phyloP scores from a whole-genome alignment of 1,139 yeast genomes.

The Candida labiduridarum region DNA sequence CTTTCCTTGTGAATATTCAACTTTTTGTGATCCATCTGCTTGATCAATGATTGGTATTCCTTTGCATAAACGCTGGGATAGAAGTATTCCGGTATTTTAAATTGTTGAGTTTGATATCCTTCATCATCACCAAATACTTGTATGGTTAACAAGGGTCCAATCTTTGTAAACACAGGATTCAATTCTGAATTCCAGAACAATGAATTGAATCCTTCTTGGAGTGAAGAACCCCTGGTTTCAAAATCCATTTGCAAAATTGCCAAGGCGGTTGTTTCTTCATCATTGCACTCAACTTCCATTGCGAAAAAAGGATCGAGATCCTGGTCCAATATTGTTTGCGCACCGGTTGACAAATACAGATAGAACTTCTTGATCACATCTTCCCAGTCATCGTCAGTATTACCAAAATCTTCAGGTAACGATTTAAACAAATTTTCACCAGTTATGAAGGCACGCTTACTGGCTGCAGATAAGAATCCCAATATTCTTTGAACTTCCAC shows the following conservation, averaged over 20 bases:
- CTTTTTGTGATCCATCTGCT: slow-evolving; percentile 23
- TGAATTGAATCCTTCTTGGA: slow-evolving; percentile 36
- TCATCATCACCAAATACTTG: slow-evolving; percentile 28
- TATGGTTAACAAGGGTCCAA: slow-evolving; percentile 38
- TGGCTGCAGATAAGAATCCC: slow-evolving; percentile 21
- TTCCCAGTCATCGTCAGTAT: slow-evolving; percentile 29
- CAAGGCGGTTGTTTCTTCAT: slow-evolving; percentile 27
- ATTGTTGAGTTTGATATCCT: slow-evolving; percentile 18
- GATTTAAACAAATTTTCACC: slow-evolving; percentile 21
- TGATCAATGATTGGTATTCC: slow-evolving; percentile 21
- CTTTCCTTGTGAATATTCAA: slow-evolving; percentile 20
- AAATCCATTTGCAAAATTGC: slow-evolving; percentile 36
- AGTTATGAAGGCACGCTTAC: slow-evolving; percentile 27
- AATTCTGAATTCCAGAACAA: slow-evolving; percentile 39
- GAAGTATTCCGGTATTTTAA: slow-evolving; percentile 29
- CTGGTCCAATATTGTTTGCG: slow-evolving; percentile 17
- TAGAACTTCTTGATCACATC: slow-evolving; percentile 33
- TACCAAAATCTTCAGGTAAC: slow-evolving; percentile 27
- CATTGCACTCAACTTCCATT: slow-evolving; percentile 28
- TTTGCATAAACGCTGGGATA: slow-evolving; percentile 36
- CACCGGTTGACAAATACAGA: slow-evolving; percentile 19
- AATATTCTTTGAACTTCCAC: slow-evolving; percentile 26
- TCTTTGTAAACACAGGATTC: slow-evolving; percentile 19
- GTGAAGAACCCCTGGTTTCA: slow-evolving; percentile 29
- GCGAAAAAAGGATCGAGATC: slow-evolving; percentile 19